These are phyloP conservation scores for Neurospora tetrasperma DNA, from an alignment of 495 filamentous ascomycete genomes.

Conservation along the genomic window DNA sequence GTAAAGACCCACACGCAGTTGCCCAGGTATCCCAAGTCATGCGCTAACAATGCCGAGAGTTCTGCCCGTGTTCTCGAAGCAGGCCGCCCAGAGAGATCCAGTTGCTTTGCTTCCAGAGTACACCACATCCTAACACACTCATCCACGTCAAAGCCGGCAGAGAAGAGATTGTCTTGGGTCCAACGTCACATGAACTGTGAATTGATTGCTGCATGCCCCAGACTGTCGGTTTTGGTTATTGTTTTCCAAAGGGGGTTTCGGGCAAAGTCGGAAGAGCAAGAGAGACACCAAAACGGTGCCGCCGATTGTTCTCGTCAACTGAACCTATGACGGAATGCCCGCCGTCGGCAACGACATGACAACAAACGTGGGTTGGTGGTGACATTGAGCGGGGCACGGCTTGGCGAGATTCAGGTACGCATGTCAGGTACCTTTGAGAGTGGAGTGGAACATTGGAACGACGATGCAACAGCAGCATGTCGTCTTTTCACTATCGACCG, in stretches of 20 bases:
- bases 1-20: constrained; percentile 12
- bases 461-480: background rate
- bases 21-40: constrained; percentile 5
- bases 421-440: background rate
- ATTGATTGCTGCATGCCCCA: background rate
- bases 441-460: background rate
- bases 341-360: constrained; percentile 10
- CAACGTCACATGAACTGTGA: no score
- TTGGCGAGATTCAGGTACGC: background rate
- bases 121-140: background rate
- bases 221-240: background rate
- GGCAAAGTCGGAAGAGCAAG: constrained; percentile 17
- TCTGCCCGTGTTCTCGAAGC: background rate
- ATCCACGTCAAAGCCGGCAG: background rate
- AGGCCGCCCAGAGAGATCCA: background rate
- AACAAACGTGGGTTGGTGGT: background rate
- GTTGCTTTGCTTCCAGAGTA: background rate
- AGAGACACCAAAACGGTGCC: constrained; percentile 1
- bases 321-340: constrained; percentile 16
- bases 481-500: background rate
- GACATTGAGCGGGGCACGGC: constrained; percentile 5
- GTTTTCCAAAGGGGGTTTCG: constrained; percentile 7
- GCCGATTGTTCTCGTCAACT: background rate
- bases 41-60: constrained; percentile 1
- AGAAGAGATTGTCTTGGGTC: background rate